Evolutionary conservation across 116 monocot genomes (phyloP).

Genomic region (Thalassia testudinum): DNA sequence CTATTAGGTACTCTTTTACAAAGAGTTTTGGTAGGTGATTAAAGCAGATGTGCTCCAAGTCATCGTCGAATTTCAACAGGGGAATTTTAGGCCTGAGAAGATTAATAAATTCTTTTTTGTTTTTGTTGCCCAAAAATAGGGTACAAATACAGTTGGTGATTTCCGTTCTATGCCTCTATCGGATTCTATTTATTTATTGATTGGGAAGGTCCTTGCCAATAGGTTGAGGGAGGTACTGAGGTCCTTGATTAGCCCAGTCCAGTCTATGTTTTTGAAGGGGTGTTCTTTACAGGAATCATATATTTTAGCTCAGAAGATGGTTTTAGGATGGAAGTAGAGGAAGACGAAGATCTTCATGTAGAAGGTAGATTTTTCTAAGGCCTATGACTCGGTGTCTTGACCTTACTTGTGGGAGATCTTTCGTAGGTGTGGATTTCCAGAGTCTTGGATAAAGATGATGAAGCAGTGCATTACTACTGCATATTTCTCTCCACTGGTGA

Average conservation of each 20-base stretch:
- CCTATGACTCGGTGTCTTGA: background rate
- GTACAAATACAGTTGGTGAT: background rate
- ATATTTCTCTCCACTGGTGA: too few species aligned
- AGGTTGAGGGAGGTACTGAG: background rate
- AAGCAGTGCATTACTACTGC: background rate
- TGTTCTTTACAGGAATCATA: background rate
- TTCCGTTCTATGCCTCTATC: background rate
- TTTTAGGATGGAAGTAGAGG: background rate
- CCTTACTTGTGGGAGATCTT: background rate
- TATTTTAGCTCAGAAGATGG: background rate
- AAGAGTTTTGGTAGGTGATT: too few species aligned
- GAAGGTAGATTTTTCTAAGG: slow-evolving; percentile 1
- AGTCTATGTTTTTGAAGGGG: background rate
- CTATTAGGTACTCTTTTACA: too few species aligned
- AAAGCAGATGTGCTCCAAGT: too few species aligned
- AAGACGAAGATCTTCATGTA: background rate
- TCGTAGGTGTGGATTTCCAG: background rate
- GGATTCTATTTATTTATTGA: background rate
- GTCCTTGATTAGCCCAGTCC: background rate
- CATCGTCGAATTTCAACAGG: too few species aligned
- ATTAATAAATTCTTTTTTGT: too few species aligned
- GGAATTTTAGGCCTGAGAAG: too few species aligned
- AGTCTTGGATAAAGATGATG: background rate
- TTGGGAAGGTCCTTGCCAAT: background rate
- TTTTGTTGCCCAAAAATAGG: too few species aligned